Percentiles rank a stretch among this genome's conserved stretches.
phyloP scores from a whole-genome alignment of 139 green algal species.

The Picochlorum sp. region DNA sequence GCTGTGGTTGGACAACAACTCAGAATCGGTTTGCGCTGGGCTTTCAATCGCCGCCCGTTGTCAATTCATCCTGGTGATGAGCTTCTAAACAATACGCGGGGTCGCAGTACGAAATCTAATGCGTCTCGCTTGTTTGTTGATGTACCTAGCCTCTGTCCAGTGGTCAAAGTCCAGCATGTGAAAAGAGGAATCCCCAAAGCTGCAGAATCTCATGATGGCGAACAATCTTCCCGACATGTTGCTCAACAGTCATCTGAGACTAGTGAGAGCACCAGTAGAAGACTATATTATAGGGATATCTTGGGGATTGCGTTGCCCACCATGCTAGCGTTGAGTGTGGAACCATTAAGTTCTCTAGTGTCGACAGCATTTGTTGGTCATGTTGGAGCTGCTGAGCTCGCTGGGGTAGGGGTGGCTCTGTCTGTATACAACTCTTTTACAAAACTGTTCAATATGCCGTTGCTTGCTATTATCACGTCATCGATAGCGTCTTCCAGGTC shows the following conservation, averaged over 20 bases:
- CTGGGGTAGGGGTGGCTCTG: constrained; percentile 52
- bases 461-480: constrained; percentile 64
- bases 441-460: constrained; percentile 67
- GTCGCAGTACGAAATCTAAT: no score
- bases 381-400: constrained; percentile 45
- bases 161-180: no score
- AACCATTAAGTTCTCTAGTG: constrained; percentile 62
- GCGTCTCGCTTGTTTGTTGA: no score
- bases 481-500: constrained; percentile 45
- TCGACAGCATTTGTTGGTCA: constrained; percentile 61
- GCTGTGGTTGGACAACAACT: no score
- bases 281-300: constrained; percentile 33
- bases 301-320: constrained; percentile 50
- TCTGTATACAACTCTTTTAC: constrained; percentile 61
- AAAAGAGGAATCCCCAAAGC: neutral
- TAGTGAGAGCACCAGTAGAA: neutral
- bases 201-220: neutral
- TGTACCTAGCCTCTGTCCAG: no score
- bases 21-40: no score
- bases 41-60: no score
- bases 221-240: no score
- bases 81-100: no score
- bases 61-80: no score
- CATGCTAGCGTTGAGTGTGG: constrained; percentile 48
- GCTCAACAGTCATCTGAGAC: neutral